Conservation (phyloP, 805 yeast genomes). For the Yamadazyma laniorum region DNA sequence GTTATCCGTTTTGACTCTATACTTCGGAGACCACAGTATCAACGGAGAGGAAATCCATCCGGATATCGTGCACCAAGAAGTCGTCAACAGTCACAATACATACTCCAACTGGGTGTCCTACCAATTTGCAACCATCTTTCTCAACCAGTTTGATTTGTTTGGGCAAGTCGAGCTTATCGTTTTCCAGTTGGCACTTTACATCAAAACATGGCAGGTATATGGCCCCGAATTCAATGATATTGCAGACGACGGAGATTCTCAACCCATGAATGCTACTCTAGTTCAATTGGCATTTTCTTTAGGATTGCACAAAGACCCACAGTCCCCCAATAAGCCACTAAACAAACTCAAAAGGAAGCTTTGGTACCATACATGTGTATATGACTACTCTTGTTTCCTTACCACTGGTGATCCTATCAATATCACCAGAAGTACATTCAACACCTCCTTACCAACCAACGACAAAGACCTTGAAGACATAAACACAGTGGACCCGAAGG, state of each 20-base stretch:
- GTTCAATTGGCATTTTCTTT: conserved; percentile 38
- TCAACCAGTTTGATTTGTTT: conserved; percentile 29
- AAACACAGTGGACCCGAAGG: conserved; percentile 1
- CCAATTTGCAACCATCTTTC: conserved; percentile 19
- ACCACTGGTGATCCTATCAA: not conserved
- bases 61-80: conserved; percentile 1
- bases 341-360: conserved; percentile 22
- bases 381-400: not conserved
- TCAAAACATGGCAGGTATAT: conserved; percentile 47
- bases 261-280: conserved; percentile 45
- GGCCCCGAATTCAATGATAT: conserved; percentile 58
- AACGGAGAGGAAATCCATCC: not conserved
- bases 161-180: conserved; percentile 47
- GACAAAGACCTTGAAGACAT: not conserved
- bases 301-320: conserved; percentile 41
- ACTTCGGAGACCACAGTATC: not conserved
- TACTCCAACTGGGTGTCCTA: conserved; percentile 11
- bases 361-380: conserved; percentile 14
- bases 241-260: conserved; percentile 57
- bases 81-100: not conserved
- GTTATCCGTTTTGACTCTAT: conserved; percentile 14
- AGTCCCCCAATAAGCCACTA: conserved; percentile 15
- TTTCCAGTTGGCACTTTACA: conserved; percentile 52
- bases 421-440: not conserved
- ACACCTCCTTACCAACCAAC: not conserved